Evolutionary conservation across 2,329 filamentous ascomycete species (phyloP), one percentile per base, ranked within the genome.

Genomic region (Dothidotthia symphoricarpi): DNA sequence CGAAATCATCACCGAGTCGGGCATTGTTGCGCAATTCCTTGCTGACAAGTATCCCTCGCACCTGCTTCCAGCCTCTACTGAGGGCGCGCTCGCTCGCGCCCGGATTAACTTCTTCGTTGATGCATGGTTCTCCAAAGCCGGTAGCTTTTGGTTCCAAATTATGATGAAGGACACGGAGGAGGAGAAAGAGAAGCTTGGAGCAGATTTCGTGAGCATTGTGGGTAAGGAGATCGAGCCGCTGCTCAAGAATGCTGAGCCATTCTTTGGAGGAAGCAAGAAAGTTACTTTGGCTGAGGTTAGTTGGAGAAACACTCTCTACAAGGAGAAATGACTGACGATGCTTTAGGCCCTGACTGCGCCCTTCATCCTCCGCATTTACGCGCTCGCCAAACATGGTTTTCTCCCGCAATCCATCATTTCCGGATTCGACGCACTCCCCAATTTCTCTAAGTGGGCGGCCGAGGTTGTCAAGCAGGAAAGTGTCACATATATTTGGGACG

Each of bases 191-290:
- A 68, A 67, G 3, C 58, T 76, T 3, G 70, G 65, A 0, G 66
- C 75, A 15, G 75, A 75, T 7, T 68, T 80, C n/a, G 69, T 84
- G 3, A 72, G 70, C 1, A 71, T 70, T 1, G 67, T 86, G 1
- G 71, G 74, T 36, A 87, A 84, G 68, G 85, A 91, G 55, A 69
- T 93, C 38, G 87, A 90, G 67, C 85, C 85, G 1, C 67, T 88
- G 25, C 69, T 94, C 16, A 57, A 62, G 9, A 65, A 70, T 34
- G 69, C 69, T 6, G 44, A 28, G 5, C 72, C 71, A 0, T 75
- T 72, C 52, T 74, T 74, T 41, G 69, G 68, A 1, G 71, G 71
- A 0, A 70, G 65, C 34, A 50, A 60, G n/a, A 63, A 67, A 58
- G 59, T 89, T 27, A 91, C 86, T 0, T 66, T 89, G 24, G 87